These are phyloP conservation scores for Penicillium sp. DNA, from an alignment of 2,329 filamentous ascomycete genomes.

Conservation along the genomic window DNA sequence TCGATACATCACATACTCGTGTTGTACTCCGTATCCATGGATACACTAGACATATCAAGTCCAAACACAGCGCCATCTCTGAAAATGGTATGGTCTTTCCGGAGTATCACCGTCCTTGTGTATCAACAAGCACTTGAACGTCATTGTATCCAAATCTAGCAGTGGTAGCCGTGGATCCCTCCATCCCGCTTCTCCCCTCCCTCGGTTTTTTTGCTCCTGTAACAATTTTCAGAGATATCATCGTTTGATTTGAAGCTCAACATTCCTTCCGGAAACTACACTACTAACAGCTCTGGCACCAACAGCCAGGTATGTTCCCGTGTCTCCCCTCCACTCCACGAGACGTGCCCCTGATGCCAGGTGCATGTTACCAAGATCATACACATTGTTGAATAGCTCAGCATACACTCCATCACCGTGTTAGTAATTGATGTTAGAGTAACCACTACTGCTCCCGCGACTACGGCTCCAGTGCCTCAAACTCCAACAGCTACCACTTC, in stretches of 20 bases:
- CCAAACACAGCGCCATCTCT: background rate
- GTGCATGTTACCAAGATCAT: too few relatives aligned
- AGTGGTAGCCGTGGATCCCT: background rate
- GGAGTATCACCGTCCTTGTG: too few relatives aligned
- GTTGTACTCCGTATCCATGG: background rate
- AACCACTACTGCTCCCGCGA: slow-evolving; percentile 69
- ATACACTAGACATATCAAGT: background rate
- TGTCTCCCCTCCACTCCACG: background rate
- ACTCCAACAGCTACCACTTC: slow-evolving; percentile 63
- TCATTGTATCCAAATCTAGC: background rate
- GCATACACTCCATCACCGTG: background rate
- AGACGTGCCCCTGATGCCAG: too few relatives aligned
- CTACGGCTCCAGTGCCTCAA: slow-evolving; percentile 58
- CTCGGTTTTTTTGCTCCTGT: background rate
- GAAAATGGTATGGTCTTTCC: too few relatives aligned
- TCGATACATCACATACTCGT: background rate
- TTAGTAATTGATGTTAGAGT: slow-evolving; percentile 48
- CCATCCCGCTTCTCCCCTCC: background rate
- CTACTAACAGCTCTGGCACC: slow-evolving; percentile 53
- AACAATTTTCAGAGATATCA: background rate
- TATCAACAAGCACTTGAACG: background rate
- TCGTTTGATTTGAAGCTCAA: background rate
- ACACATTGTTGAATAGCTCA: background rate
- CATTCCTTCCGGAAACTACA: slow-evolving; percentile 36
- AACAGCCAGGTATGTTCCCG: slow-evolving; percentile 58